Conservation (phyloP, 352 stramenopile genomes). For the Globisporangium lucens region DNA sequence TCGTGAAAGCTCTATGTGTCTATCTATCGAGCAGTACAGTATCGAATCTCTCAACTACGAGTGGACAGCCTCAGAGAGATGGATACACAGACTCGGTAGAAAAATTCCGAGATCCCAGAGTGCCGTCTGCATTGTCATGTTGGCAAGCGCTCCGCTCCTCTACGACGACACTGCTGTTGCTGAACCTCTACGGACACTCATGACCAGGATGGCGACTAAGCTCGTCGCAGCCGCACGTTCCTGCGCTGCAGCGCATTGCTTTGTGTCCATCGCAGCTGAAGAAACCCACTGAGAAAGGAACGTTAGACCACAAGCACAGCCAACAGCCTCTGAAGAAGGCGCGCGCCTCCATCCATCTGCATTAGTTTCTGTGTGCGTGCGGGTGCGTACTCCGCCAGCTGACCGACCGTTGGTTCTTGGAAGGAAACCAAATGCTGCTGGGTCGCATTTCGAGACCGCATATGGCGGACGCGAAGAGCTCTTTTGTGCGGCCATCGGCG, state of each 20-base stretch:
- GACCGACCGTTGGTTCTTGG: neutral
- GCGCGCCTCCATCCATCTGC: neutral
- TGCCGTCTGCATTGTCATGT: neutral
- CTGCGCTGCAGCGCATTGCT: neutral
- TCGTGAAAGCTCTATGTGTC: neutral
- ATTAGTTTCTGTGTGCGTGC: neutral
- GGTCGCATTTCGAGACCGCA: neutral
- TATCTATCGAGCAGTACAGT: neutral
- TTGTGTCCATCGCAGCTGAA: neutral
- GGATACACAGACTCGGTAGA: neutral
- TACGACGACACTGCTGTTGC: neutral
- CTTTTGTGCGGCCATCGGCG: neutral
- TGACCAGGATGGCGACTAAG: neutral
- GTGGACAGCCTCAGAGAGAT: neutral
- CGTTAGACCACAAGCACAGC: no score
- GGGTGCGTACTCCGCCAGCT: neutral
- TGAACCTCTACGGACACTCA: neutral
- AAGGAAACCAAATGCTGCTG: neutral
- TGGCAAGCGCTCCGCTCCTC: neutral
- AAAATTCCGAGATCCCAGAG: neutral
- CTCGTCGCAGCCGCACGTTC: neutral
- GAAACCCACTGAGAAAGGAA: neutral
- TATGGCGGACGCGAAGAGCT: neutral
- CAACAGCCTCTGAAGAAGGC: neutral
- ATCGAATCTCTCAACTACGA: neutral